A percentile compares a stretch with the other conserved stretches of the same genome.
phyloP scores from a whole-genome alignment of 768 basidiomycete genomes.

The Amanita jacksonii region DNA sequence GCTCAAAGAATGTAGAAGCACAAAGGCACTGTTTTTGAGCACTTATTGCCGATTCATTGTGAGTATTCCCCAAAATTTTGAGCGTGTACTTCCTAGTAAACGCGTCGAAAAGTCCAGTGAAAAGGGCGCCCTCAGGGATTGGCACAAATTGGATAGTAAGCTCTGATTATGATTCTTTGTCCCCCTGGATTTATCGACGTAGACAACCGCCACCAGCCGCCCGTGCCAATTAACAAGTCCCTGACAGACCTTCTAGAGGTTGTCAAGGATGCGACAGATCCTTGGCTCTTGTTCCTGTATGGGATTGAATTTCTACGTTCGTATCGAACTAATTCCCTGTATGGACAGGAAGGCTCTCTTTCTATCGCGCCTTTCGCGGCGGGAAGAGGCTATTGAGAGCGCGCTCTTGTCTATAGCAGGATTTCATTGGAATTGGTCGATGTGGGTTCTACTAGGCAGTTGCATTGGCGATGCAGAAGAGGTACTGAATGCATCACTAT shows the following conservation, averaged over 20 bases:
- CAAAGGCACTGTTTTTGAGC: slow-evolving; percentile 67
- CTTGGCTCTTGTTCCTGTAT: slow-evolving; percentile 80
- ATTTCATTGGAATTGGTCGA: slow-evolving; percentile 92
- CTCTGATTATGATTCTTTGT: slow-evolving; percentile 7
- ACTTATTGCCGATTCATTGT: slow-evolving; percentile 84
- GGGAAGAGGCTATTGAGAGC: slow-evolving; percentile 81
- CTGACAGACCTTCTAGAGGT: slow-evolving; percentile 49
- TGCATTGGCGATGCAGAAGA: slow-evolving; percentile 81
- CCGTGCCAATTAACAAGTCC: slow-evolving; percentile 52
- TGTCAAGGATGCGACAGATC: slow-evolving; percentile 54
- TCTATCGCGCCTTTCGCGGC: slow-evolving; percentile 65
- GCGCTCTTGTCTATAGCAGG: slow-evolving; percentile 64
- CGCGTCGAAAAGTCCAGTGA: slow-evolving; percentile 57
- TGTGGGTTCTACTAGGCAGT: slow-evolving; percentile 77
- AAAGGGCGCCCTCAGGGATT: slow-evolving; percentile 70
- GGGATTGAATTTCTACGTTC: too few relatives aligned
- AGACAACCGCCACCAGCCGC: slow-evolving; percentile 67
- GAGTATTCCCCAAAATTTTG: slow-evolving; percentile 22
- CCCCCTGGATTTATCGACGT: slow-evolving; percentile 8
- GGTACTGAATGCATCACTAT: slow-evolving; percentile 31
- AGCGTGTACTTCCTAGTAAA: slow-evolving; percentile 3
- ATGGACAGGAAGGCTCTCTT: slow-evolving; percentile 68
- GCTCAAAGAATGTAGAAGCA: slow-evolving; percentile 54
- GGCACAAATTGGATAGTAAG: slow-evolving; percentile 77
- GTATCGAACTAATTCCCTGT: slow-evolving; percentile 2